These are phyloP conservation scores for Metschnikowia matae DNA, from an alignment of 805 yeast species.

Conservation along the genomic window DNA sequence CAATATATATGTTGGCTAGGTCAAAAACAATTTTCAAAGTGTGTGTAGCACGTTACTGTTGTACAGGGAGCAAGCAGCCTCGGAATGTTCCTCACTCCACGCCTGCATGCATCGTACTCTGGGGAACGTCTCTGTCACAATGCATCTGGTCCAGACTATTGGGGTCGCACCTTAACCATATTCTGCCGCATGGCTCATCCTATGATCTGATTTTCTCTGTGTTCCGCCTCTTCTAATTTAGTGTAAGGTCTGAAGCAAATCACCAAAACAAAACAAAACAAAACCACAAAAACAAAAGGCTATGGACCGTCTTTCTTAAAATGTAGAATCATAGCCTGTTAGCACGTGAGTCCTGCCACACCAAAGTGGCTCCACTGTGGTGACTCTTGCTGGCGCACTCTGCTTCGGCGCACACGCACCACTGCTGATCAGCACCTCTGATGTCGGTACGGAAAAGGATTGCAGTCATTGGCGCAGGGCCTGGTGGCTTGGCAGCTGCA, in stretches of 20 bases:
- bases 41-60: not conserved
- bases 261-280: no score
- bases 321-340: not conserved
- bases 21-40: not conserved
- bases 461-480: slow-evolving; percentile 78
- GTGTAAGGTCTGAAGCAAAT: not conserved
- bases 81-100: not conserved
- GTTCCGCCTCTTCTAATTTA: not conserved
- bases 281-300: no score
- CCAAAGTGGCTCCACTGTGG: not conserved
- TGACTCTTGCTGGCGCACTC: not conserved
- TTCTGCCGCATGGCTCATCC: not conserved
- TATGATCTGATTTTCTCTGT: no score
- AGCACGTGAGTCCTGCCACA: not conserved
- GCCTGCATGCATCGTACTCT: not conserved
- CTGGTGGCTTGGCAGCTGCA: slow-evolving; percentile 64
- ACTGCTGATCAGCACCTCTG: not conserved
- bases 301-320: not conserved
- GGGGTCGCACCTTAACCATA: not conserved
- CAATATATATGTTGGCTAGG: not conserved
- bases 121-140: not conserved
- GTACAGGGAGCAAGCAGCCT: not conserved
- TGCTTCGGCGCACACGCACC: not conserved
- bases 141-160: not conserved
- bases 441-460: slow-evolving; percentile 23